phyloP scores from a whole-genome alignment of 306 rosid genomes.

The Cyamopsis tetragonoloba region DNA sequence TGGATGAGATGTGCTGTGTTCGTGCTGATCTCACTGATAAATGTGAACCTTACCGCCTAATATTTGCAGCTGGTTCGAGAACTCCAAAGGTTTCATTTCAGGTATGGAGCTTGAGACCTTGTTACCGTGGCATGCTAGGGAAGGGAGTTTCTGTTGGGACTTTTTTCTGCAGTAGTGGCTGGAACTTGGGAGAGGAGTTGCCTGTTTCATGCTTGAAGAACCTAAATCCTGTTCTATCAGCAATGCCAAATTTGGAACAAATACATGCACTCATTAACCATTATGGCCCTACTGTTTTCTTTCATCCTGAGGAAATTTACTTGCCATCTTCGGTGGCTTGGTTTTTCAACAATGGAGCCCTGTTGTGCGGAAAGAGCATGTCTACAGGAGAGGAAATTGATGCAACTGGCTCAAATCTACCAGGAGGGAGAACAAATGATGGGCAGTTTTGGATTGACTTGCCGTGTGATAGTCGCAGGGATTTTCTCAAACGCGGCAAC shows the following conservation, averaged over 20 bases:
- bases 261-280: constrained; percentile 70
- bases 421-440: constrained; percentile 61
- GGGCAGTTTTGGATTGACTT: constrained; percentile 77
- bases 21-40: constrained; percentile 64
- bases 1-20: constrained; percentile 74
- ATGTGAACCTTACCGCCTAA: constrained; percentile 51
- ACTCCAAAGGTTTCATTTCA: constrained; percentile 41
- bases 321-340: constrained; percentile 89
- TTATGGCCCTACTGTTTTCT: constrained; percentile 85
- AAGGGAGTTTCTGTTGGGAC: constrained; percentile 77
- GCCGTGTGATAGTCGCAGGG: constrained; percentile 46
- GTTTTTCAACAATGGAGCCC: constrained; percentile 71
- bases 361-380: constrained; percentile 40
- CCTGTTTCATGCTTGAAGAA: constrained; percentile 78
- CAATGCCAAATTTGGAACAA: constrained; percentile 85
- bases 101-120: constrained; percentile 65
- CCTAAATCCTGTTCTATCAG: constrained; percentile 34
- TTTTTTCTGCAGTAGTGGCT: constrained; percentile 50
- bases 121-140: constrained; percentile 60
- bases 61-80: constrained; percentile 32
- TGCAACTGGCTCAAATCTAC: constrained; percentile 63
- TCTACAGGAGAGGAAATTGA: constrained; percentile 52
- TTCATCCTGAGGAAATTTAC: constrained; percentile 77
- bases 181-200: constrained; percentile 36
- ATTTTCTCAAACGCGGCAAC: constrained; percentile 48